phyloP scores from a whole-genome alignment of 106 monocot genomes.

The Platanthera zijinensis region DNA sequence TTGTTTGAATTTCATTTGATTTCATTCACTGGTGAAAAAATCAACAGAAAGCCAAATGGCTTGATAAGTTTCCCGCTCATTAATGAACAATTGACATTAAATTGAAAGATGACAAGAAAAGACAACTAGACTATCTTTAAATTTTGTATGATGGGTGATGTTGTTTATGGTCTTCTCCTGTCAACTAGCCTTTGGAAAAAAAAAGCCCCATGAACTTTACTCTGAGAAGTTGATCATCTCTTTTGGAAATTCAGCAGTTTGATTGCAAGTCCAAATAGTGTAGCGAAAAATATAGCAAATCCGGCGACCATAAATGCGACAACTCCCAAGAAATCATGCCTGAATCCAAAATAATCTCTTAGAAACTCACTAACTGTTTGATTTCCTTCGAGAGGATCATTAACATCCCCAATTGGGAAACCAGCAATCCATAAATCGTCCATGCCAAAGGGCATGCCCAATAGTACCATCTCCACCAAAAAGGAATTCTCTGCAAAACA shows the following conservation, averaged over 20 bases:
- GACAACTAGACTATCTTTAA: too few species aligned
- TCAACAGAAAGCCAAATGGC: too few species aligned
- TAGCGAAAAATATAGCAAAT: constrained; percentile 41
- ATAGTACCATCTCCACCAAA: constrained; percentile 57
- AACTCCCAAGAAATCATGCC: constrained; percentile 32
- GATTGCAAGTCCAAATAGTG: constrained; percentile 38
- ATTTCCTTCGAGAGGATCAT: not conserved
- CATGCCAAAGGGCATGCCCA: constrained; percentile 44
- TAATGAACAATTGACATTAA: too few species aligned
- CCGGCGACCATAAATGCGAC: constrained; percentile 39
- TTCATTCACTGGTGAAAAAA: too few species aligned
- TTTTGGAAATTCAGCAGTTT: constrained; percentile 47
- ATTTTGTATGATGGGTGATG: too few species aligned
- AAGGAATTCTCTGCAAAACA: constrained; percentile 26
- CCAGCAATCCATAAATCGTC: constrained; percentile 43
- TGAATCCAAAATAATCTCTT: constrained; percentile 39
- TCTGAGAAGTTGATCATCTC: constrained; percentile 13
- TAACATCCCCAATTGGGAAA: constrained; percentile 48
- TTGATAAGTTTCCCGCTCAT: too few species aligned
- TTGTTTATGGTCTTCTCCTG: too few species aligned
- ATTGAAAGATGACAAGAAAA: too few species aligned
- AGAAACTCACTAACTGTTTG: constrained; percentile 23
- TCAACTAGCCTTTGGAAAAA: too few species aligned
- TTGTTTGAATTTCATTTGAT: too few species aligned
- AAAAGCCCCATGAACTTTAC: too few species aligned